phyloP scores from a whole-genome alignment of 441 rosid genomes.

The Biscutella auriculata region DNA sequence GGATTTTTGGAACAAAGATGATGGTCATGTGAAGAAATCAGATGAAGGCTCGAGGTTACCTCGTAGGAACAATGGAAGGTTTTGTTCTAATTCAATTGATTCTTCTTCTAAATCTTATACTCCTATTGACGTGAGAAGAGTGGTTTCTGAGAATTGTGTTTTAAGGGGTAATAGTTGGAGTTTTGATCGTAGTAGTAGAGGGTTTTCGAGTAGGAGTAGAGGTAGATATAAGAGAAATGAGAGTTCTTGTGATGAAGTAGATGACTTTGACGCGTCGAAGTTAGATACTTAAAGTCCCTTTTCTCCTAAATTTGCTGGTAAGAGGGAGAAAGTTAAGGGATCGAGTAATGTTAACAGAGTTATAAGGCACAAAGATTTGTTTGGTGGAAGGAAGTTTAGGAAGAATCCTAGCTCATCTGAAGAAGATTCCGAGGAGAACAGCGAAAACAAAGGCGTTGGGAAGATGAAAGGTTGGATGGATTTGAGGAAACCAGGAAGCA shows the following conservation, averaged over 20 bases:
- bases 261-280: slow-evolving; percentile 26
- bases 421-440: slow-evolving; percentile 43
- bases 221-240: slow-evolving; percentile 35
- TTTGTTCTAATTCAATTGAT: slow-evolving; percentile 15
- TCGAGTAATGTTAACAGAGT: slow-evolving; percentile 16
- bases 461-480: slow-evolving; percentile 35
- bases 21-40: slow-evolving; percentile 46
- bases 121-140: slow-evolving; percentile 42
- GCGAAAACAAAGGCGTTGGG: slow-evolving; percentile 15
- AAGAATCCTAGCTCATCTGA: slow-evolving; percentile 59
- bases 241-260: slow-evolving; percentile 43
- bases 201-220: slow-evolving; percentile 36
- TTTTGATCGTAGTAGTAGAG: slow-evolving; percentile 16
- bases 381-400: slow-evolving; percentile 32
- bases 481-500: slow-evolving; percentile 40
- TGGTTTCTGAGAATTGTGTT: slow-evolving; percentile 20
- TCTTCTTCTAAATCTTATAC: slow-evolving; percentile 11
- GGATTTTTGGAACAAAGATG: slow-evolving; percentile 82
- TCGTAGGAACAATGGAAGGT: slow-evolving; percentile 13
- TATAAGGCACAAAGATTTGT: slow-evolving; percentile 21
- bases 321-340: slow-evolving; percentile 17
- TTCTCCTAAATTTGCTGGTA: slow-evolving; percentile 12
- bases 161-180: background rate
- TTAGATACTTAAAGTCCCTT: slow-evolving; percentile 19
- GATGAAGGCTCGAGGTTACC: slow-evolving; percentile 14